phyloP scores from a whole-genome alignment of 2,329 filamentous ascomycete species.

The Neofusicoccum umdonicola region DNA sequence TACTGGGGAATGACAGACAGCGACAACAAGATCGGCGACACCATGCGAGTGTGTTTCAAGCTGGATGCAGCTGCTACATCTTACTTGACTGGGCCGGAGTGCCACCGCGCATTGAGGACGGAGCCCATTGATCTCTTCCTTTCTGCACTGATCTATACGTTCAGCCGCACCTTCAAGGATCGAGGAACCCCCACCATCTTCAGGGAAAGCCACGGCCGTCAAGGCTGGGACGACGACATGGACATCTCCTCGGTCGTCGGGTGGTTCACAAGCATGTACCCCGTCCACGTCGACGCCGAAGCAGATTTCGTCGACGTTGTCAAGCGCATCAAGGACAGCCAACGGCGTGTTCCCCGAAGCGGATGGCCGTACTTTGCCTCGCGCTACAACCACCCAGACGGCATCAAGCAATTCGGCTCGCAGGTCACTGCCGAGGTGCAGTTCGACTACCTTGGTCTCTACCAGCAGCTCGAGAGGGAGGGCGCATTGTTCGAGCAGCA shows the following conservation, averaged over 20 bases:
- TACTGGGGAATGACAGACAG: constrained; percentile 40
- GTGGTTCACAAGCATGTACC: constrained; percentile 22
- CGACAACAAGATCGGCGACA: constrained; percentile 34
- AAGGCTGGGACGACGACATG: constrained; percentile 23
- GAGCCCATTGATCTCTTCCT: constrained; percentile 14
- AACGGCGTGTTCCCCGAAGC: not conserved
- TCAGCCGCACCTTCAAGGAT: constrained; percentile 4
- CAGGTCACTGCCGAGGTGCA: constrained; percentile 51
- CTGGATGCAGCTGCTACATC: constrained; percentile 32
- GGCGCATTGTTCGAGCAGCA: constrained; percentile 1
- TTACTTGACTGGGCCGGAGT: not conserved
- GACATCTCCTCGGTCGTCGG: constrained; percentile 26
- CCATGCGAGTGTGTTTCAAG: constrained; percentile 30
- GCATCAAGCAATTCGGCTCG: not conserved
- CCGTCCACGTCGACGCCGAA: not conserved
- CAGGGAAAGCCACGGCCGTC: constrained; percentile 25
- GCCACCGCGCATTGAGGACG: constrained; percentile 1
- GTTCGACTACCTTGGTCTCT: constrained; percentile 55
- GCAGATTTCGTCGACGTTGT: not conserved
- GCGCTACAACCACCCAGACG: not conserved
- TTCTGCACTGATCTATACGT: not conserved
- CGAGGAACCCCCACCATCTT: constrained; percentile 17
- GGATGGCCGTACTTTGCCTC: constrained; percentile 6
- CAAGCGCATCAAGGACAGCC: not conserved
- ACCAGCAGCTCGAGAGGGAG: constrained; percentile 48